Evolutionary conservation across 2,329 filamentous ascomycete species (phyloP), one percentile per base, ranked within the genome.

Genomic region (Clarireedia monteithiana): DNA sequence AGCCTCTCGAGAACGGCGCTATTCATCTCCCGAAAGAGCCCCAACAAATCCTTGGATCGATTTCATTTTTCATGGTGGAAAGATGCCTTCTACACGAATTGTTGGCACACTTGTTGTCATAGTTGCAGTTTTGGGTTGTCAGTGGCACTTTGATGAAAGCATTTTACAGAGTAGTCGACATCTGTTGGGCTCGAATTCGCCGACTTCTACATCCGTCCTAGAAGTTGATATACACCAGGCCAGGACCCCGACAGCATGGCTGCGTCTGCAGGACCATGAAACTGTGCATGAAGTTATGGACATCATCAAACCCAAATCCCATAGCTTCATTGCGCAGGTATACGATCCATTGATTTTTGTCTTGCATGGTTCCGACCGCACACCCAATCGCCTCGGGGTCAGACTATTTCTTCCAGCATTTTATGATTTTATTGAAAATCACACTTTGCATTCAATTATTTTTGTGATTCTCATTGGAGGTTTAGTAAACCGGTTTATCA

Each of bases 271-370:
- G 68, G 88, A 91, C 63, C 86, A 90, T 63, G 85, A 89, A 65
- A 90, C 87, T 1, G 88, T 87, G 2, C 80, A 80, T 39, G 88
- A 91, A 65, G 79, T 91, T 15, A 89, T 91, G 67, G 78, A 82
- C n/a, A 80, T 88, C 34, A 79, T 91, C 63, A 90, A 89, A 61
- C 88, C 88, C 6, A 75, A 78, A 54, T 80, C 83, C 1, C 79
- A 88, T 65, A 87, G 83, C 68, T 89, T 90, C 67, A 75, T 89
- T 17, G 87, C 88, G 23, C 79, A 80, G 46, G 85, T 91, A 1
- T 89, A 87, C 65, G 84, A 91, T 42, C 88, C 88, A 1, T 72
- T 90, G 3, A 78, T 90, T 3, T 85, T 91, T 59, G 85, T 91
- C 4, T 71, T 86, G 9, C 82, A 84, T 58, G 83, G 81, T 9